Evolutionary conservation across 1,284 basidiomycete species (phyloP).

Genomic region (Agroathelia rolfsii): DNA sequence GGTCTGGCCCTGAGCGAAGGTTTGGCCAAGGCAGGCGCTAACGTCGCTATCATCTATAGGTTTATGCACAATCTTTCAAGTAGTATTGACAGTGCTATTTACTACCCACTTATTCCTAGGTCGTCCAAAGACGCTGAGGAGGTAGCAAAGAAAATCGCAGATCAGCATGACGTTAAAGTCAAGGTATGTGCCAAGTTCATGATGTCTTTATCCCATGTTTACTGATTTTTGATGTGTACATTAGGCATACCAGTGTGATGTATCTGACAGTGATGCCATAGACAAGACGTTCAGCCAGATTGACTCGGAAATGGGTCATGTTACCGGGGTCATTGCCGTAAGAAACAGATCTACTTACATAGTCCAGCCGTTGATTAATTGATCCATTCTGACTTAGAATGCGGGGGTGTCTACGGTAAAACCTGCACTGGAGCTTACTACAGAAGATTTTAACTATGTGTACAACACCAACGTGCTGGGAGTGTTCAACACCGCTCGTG

Average conservation of each 20-base stretch:
- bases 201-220: too few relatives aligned
- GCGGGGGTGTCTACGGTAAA: constrained; percentile 40
- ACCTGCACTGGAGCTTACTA: constrained; percentile 33
- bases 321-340: constrained; percentile 31
- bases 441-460: constrained; percentile 32
- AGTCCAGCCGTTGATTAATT: background rate
- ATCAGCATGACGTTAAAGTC: constrained; percentile 23
- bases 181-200: constrained; percentile 15
- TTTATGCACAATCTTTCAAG: too few relatives aligned
- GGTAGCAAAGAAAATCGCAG: constrained; percentile 25
- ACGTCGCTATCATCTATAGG: constrained; percentile 37
- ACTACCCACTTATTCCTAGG: constrained; percentile 13
- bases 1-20: constrained; percentile 34
- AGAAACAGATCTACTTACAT: constrained; percentile 9
- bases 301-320: constrained; percentile 26
- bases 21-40: constrained; percentile 29
- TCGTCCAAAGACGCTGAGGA: constrained; percentile 27
- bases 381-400: constrained; percentile 20
- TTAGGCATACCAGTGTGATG: constrained; percentile 38
- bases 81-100: background rate
- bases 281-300: constrained; percentile 27
- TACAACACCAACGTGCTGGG: constrained; percentile 30
- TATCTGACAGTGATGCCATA: constrained; percentile 25
- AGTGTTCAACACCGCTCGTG: constrained; percentile 33
- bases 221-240: too few relatives aligned